These are phyloP conservation scores for Cryphonectria nitschkei DNA, from an alignment of 2,329 filamentous ascomycete species.

Conservation along the genomic window DNA sequence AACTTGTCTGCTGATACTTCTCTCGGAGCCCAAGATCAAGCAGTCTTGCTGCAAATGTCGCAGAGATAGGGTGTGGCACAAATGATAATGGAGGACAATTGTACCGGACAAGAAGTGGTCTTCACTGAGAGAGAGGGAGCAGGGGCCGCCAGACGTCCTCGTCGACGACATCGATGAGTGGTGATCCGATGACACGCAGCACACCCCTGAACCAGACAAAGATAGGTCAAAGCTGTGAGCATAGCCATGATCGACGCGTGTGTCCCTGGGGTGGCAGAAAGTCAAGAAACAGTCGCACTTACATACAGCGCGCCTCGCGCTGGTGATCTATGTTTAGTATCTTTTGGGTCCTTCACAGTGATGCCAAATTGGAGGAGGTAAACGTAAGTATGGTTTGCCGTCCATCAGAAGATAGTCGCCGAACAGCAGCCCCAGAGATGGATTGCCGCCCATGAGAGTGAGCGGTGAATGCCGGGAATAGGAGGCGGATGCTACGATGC, in stretches of 20 bases:
- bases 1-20: neutral
- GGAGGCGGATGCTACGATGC: conserved; percentile 1
- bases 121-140: neutral
- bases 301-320: neutral
- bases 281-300: neutral
- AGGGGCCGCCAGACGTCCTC: neutral
- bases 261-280: neutral
- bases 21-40: neutral
- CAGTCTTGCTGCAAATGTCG: neutral
- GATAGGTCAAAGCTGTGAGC: neutral
- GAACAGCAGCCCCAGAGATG: neutral
- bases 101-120: neutral
- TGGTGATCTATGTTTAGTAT: neutral
- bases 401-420: neutral
- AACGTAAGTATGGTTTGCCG: neutral
- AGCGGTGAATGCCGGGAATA: conserved; percentile 6
- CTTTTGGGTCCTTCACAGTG: neutral
- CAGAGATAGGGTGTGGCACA: neutral
- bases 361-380: too few species aligned
- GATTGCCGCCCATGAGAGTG: neutral
- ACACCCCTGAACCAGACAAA: neutral
- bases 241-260: neutral
- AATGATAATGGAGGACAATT: neutral
- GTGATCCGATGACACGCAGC: neutral
- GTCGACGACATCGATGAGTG: neutral